These are phyloP conservation scores for Mucor circinelloides DNA, from an alignment of 371 early-diverging fungal species.

Conservation along the genomic window DNA sequence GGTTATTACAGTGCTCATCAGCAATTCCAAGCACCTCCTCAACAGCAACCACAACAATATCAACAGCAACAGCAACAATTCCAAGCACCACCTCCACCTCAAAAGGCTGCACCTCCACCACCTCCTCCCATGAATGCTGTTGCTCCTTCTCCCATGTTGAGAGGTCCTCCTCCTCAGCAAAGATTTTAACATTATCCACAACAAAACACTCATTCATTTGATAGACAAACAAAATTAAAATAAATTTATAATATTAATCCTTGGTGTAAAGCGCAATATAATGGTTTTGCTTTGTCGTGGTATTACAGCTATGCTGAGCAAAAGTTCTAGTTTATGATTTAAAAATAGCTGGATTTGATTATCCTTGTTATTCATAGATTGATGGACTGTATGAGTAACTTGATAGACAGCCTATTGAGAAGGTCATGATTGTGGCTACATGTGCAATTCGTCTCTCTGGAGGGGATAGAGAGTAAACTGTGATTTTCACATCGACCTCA, in stretches of 20 bases:
- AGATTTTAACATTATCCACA: neutral
- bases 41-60: neutral
- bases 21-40: slow-evolving; percentile 7
- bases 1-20: slow-evolving; percentile 22
- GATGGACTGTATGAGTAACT: too few relatives aligned
- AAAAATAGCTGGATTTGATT: too few relatives aligned
- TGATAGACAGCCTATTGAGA: too few relatives aligned
- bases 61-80: slow-evolving; percentile 5
- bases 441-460: too few relatives aligned
- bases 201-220: neutral
- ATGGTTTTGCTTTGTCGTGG: too few relatives aligned
- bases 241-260: neutral
- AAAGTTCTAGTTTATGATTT: too few relatives aligned
- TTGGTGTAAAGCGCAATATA: too few relatives aligned
- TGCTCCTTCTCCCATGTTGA: slow-evolving; percentile 3
- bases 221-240: neutral
- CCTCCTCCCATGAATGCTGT: slow-evolving; percentile 16
- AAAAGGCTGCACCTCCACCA: neutral
- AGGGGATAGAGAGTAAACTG: too few relatives aligned
- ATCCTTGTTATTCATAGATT: too few relatives aligned
- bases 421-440: too few relatives aligned
- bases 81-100: neutral
- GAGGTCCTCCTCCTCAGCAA: neutral
- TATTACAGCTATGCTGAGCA: too few relatives aligned
- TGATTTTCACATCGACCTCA: neutral